Evolutionary conservation across 352 stramenopile species (phyloP), one percentile per base, ranked within the genome.

Genomic region (Chrysophaeum taylorii): DNA sequence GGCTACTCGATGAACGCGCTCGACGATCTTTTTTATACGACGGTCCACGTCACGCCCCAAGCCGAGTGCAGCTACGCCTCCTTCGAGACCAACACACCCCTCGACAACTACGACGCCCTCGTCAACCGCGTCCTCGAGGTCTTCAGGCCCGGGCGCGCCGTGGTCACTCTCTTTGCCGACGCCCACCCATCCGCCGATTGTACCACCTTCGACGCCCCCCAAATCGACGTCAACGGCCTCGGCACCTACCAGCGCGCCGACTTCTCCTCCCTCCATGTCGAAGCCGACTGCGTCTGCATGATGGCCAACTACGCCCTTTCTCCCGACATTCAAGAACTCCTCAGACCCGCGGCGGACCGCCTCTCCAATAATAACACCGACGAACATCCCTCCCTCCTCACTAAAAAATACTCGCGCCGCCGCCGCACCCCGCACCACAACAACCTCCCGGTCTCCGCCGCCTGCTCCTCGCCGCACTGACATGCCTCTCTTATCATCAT

Each of bases 1-100:
- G 96, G 96, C 27, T 93, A 91, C 70, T 82, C 87, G 52, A 98
- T 99, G 94, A 99, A 99, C 86, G 94, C 92, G 70, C 96, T 99
- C 73, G 78, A 97, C 18, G 96, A 96, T 70, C 89, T 94, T 67
- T 93, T 91, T 9, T 99, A 99, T 84, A 97, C 94, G 73, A 99
- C 96, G 53, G 98, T 99, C 75, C 95, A 99, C 82, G 87, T 95
- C 63, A 99, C 95, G 62, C 95, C 95, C 14, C 94, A 99, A 81
- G 87, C 83, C 69, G 85, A 95, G 67, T 98, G 91, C 77, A 94
- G 84, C 80, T 97, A 96, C 80, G 94, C 94, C 52, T 96, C 85
- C 78, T 98, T 98, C 77, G 96, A 99, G 86, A 99, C 94, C 37
- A 99, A 99, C 78, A 87, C 91, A 63, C 82, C 84, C 42, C 71